Evolutionary conservation across 163 green algal species (phyloP), one percentile per base, ranked within the genome.

Genomic region (Scenedesmus sp.): DNA sequence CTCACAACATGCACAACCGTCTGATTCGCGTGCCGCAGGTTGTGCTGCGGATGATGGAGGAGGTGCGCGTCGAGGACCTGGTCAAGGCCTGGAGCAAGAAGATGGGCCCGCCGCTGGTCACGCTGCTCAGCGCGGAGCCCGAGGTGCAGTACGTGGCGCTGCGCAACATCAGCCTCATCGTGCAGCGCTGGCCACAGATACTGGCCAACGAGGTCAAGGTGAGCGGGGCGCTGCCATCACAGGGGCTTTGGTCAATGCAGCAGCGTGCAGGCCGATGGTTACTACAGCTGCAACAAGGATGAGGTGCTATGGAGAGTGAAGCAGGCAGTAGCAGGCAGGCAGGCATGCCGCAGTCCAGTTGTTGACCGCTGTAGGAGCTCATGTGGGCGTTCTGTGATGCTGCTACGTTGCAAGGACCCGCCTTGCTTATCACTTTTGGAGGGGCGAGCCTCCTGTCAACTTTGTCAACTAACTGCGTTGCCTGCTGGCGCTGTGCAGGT

Each of bases 91-190:
- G 99, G 91, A 91, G 83, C 78, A 98, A 97, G 91, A 99, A 99
- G 95, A 98, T 99, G 93, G 97, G 97, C 30, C 97, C 98, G 18
- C 97, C 98, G 22, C 96, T 99, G 59, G 98, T 99, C 30, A 99
- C 98, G 33, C 96, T 99, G 88, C 95, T 99, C 82, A 96, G 94
- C 79, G 92, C 95, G 7, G 98, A 99, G 94, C 95, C 97, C 0
- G 98, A 99, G 95, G 96, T 99, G 86, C 98, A 99, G 95, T 99
- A 99, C 91, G 98, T 99, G 61, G 98, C 98, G 68, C 96, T 99
- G 92, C 94, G 98, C 90, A 99, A 99, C 96, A 99, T 99, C 94
- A 97, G 96, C 92, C 95, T 99, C 53, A 97, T 99, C 72, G 96
- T 99, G 86, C 97, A 99, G 93, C 96, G 95, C 65, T 87, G 96